phyloP scores from a whole-genome alignment of 2,329 filamentous ascomycete genomes.

The Phialemoniopsis sp. region DNA sequence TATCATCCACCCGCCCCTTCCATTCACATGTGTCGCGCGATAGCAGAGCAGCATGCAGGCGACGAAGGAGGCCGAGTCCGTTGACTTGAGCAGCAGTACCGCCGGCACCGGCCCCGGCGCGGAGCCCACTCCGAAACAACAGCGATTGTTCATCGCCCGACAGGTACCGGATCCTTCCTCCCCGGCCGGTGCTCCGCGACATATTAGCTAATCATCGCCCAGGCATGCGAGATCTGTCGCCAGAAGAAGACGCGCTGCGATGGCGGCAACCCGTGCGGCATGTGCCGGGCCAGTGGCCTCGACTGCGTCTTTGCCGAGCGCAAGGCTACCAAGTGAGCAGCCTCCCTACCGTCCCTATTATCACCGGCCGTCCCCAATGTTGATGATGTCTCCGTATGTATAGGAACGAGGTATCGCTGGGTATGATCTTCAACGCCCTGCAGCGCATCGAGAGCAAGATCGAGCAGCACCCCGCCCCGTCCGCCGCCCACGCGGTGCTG shows the following conservation, averaged over 20 bases:
- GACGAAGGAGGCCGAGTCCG: no score
- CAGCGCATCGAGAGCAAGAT: slow-evolving; percentile 47
- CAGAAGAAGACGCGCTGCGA: slow-evolving; percentile 51
- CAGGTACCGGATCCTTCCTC: slow-evolving; percentile 6
- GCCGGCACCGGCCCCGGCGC: no score
- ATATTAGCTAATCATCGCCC: no score
- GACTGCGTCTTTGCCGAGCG: slow-evolving; percentile 49
- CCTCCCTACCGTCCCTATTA: neutral
- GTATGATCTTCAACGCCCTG: slow-evolving; percentile 49
- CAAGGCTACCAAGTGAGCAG: slow-evolving; percentile 43
- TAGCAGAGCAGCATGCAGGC: no score
- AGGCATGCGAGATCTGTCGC: slow-evolving; percentile 50
- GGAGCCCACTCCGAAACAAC: slow-evolving; percentile 7
- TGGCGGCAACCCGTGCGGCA: slow-evolving; percentile 48
- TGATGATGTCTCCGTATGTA: slow-evolving; percentile 1
- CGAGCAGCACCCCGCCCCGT: slow-evolving; percentile 24
- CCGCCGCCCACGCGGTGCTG: no score
- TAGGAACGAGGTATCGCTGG: slow-evolving; percentile 48
- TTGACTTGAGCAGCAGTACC: no score
- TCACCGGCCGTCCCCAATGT: no score
- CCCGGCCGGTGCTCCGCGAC: no score
- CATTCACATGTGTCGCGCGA: no score
- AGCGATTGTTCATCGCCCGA: slow-evolving; percentile 13
- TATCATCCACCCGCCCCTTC: no score
- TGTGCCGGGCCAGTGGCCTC: slow-evolving; percentile 41